Conservation (phyloP, 2,329 filamentous ascomycete species). For the Penicillium rolfsii region DNA sequence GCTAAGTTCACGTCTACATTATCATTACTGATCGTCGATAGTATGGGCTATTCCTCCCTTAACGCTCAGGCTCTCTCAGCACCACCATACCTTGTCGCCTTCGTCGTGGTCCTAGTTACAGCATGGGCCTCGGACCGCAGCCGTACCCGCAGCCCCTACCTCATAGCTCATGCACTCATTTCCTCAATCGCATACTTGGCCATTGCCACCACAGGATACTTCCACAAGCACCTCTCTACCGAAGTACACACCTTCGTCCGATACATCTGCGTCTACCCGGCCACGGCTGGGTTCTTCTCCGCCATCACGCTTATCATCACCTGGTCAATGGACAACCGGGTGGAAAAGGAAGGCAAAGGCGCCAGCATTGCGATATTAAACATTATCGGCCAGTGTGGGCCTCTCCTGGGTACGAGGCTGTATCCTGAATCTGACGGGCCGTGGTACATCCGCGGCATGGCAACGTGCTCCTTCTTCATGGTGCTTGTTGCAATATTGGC, state of each 20-base stretch:
- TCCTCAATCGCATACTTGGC: slow-evolving; percentile 69
- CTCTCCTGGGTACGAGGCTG: slow-evolving; percentile 68
- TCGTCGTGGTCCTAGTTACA: slow-evolving; percentile 70
- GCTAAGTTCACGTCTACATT: background rate
- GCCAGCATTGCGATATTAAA: slow-evolving; percentile 81
- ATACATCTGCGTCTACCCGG: slow-evolving; percentile 78
- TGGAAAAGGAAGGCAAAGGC: slow-evolving; percentile 68
- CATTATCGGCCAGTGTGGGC: slow-evolving; percentile 77
- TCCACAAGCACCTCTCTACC: slow-evolving; percentile 42
- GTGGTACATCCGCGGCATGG: slow-evolving; percentile 67
- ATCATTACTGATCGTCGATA: slow-evolving; percentile 18
- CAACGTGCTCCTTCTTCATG: slow-evolving; percentile 66
- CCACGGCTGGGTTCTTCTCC: slow-evolving; percentile 78
- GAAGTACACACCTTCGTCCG: slow-evolving; percentile 50
- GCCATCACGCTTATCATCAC: slow-evolving; percentile 83
- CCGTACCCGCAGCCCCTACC: slow-evolving; percentile 64
- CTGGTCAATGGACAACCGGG: slow-evolving; percentile 87
- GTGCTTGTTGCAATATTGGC: slow-evolving; percentile 61
- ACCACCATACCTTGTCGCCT: slow-evolving; percentile 78
- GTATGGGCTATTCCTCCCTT: slow-evolving; percentile 71
- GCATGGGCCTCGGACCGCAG: slow-evolving; percentile 71
- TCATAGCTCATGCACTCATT: slow-evolving; percentile 70
- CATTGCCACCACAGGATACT: slow-evolving; percentile 57
- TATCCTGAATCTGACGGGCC: slow-evolving; percentile 64
- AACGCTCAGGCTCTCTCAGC: slow-evolving; percentile 77